Evolutionary conservation across 345 rosid genomes (phyloP), one percentile per base, ranked within the genome.

Genomic region (Lenwebbia sp.): DNA sequence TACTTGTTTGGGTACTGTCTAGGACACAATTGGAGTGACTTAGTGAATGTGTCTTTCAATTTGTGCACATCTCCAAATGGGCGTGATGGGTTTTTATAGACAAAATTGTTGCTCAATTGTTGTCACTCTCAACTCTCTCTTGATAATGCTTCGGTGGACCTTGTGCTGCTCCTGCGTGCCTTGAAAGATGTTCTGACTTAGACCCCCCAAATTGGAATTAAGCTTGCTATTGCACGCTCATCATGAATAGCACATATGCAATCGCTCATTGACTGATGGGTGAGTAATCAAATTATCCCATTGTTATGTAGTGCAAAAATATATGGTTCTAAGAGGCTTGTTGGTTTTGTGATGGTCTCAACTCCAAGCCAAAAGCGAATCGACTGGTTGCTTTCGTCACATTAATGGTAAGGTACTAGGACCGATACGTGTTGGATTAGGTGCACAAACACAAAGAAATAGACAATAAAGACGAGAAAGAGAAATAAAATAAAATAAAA

Each of bases 31-130:
- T 33, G 78, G 78, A 70, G 13, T 70, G 78, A 70, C 47, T 19
- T 9, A 9, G 47, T 76, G 55, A 70, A 70, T 56, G 92, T 87
- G 92, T 88, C 88, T 90, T 91, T 88, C 90, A 88, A 54, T 92
- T 70, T 37, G 14, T 70, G 47, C 81, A 70, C 26, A 19, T 70
- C 81, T 70, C 47, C 47, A 40, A 70, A 19, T 2, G 81, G 81
- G 47, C 15, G 21, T 33, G 40, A 17, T 15, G 84, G 65, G 25
- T 28, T 83, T 83, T 83, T 83, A 83, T 83, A 83, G 84, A 56
- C 60, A 54, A 54, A 83, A 28, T 21, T 21, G 47, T 70, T 70
- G 13, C n/a, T 65, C 12, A 22, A n/a, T n/a, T n/a, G n/a, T n/a
- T n/a, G n/a, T n/a, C n/a, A n/a, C n/a, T n/a, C n/a, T n/a, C n/a